phyloP scores from a whole-genome alignment of 2,329 filamentous ascomycete species.

The Stenocarpella maydis region DNA sequence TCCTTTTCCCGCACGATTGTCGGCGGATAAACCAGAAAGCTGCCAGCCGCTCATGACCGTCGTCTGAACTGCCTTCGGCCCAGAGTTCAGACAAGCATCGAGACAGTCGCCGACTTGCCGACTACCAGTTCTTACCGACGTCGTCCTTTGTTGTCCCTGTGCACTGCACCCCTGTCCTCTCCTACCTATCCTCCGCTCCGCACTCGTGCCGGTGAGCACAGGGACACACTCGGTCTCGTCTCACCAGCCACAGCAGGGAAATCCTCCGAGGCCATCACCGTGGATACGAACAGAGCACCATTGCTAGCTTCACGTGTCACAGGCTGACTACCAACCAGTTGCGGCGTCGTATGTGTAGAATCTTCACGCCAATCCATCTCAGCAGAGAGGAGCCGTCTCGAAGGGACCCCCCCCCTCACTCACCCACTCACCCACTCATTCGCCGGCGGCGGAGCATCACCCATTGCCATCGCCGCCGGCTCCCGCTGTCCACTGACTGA shows the following conservation, averaged over 20 bases:
- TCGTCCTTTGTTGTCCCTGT: not conserved
- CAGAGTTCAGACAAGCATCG: slow-evolving; percentile 13
- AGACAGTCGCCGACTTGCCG: not conserved
- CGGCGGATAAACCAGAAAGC: not conserved
- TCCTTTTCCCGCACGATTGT: slow-evolving; percentile 17
- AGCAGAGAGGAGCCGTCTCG: not conserved
- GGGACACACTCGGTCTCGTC: not conserved
- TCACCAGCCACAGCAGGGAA: slow-evolving; percentile 10
- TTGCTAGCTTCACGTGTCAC: not conserved
- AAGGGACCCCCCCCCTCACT: not conserved
- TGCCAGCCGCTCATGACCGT: not conserved
- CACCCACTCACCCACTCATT: not conserved
- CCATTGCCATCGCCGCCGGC: not conserved
- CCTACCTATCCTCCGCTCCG: not conserved
- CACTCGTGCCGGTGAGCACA: not conserved
- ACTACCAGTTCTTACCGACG: no score
- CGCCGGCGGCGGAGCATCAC: not conserved
- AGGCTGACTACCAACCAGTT: not conserved
- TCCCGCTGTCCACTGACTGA: not conserved
- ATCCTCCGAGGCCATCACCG: not conserved
- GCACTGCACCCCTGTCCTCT: no score
- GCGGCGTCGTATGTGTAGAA: not conserved
- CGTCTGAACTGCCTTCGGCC: slow-evolving; percentile 8
- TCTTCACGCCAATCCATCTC: not conserved
- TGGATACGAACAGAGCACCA: slow-evolving; percentile 9